Base-by-base conservation (phyloP, 2,329 filamentous ascomycete species). In the Alternaria conjuncta region DNA sequence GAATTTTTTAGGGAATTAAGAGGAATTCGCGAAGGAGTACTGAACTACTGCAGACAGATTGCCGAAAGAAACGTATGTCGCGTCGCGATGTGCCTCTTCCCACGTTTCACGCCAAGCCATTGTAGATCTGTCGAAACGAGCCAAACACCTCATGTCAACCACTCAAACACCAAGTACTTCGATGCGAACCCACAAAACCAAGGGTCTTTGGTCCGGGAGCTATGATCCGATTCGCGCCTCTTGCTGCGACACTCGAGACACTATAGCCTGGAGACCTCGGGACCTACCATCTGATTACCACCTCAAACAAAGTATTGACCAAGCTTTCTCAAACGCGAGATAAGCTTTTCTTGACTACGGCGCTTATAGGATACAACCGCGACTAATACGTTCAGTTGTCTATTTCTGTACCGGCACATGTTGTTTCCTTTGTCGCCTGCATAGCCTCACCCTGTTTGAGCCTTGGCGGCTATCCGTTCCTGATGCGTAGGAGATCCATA, bases 381-480 rank as follows among this genome's bases (percentile, higher is more conserved):
- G 44, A 25, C 32, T 56, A 43, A 28, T 11, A 57, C 28, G 11
- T 9, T 10, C 20, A 25, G 5, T 7, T 4, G 18, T 36, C 59
- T 61, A 61, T 56, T 50, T 43, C 2, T 53, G 49, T 53, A 3
- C 26, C 28, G 49, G 51, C 32, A 21, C 53, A 50, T 3, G 18
- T 13, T 25, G 46, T 46, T 51, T 20, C 46, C 51, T 51, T 58
- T 44, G 41, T 61, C 28, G 55, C 56, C 15, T 36, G 45, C 44
- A 49, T 47, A 65, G 63, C 64, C 55, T 56, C 58, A 55, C 58
- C 63, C 63, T 41, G 30, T 53, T 41, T 20, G 20, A 20, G 49
- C 49, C 18, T 32, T 47, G 50, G 50, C 53, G 28, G 50, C 51
- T 63, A 53, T 47, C 56, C 53, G 50, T 57, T 55, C 53, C 61